Conservation (phyloP, 176 grass and related monocot species). For the Ensete glaucum region DNA sequence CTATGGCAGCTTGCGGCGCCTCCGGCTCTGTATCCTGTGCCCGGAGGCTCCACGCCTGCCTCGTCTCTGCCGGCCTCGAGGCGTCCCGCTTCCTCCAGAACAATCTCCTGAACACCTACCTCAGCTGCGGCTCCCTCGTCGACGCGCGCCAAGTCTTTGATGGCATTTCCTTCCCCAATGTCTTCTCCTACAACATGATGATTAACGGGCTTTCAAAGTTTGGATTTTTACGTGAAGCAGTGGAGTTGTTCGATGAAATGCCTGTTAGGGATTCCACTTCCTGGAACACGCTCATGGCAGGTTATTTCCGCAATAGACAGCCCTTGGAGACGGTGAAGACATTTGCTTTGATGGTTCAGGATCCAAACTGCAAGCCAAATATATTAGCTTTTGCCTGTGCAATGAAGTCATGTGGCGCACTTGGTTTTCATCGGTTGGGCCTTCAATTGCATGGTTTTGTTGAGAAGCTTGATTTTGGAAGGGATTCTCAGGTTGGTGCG, state of each 20-base stretch:
- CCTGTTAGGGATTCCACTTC: constrained; percentile 46
- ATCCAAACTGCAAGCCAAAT: constrained; percentile 36
- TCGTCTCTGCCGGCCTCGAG: constrained; percentile 61
- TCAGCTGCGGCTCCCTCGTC: constrained; percentile 51
- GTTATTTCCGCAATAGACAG: constrained; percentile 44
- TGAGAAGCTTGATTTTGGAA: constrained; percentile 48
- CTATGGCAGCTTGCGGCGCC: constrained; percentile 36
- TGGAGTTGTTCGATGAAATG: constrained; percentile 79
- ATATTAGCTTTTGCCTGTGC: constrained; percentile 52
- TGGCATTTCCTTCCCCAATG: constrained; percentile 46
- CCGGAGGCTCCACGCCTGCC: constrained; percentile 58
- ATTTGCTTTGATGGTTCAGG: constrained; percentile 44
- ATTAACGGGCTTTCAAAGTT: constrained; percentile 50
- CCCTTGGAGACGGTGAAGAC: constrained; percentile 24
- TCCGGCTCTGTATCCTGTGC: constrained; percentile 29
- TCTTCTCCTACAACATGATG: constrained; percentile 78
- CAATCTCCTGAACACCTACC: constrained; percentile 67
- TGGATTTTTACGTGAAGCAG: constrained; percentile 42
- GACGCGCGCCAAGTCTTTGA: constrained; percentile 44
- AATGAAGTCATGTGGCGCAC: constrained; percentile 60
- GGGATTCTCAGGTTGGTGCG: constrained; percentile 39
- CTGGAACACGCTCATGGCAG: constrained; percentile 86
- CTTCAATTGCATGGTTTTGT: constrained; percentile 59
- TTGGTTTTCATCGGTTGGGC: constrained; percentile 38
- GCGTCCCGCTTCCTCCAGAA: constrained; percentile 85